Base-by-base conservation (phyloP, 345 rosid genomes). In the Hibiscus trionum region DNA sequence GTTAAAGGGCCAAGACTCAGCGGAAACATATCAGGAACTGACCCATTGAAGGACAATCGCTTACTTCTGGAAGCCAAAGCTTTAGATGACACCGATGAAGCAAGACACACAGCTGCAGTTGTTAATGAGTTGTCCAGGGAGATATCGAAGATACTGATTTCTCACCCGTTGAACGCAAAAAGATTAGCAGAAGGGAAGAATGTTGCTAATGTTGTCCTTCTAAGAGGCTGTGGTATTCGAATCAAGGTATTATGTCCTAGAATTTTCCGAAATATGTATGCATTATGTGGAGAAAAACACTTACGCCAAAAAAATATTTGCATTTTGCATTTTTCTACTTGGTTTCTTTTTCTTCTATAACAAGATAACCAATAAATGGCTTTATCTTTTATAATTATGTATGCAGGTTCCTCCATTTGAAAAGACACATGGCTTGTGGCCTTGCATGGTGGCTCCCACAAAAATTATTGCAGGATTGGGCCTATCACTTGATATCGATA, bases 371-470 rank as follows among this genome's bases (percentile, higher is more conserved):
- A 29, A 52, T 60, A 44, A 61, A 58, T 21, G 55, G 5, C 1
- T 4, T 3, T 29, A 3, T 58, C 44, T 39, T 56, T 63, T 33
- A 46, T 52, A 10, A 26, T 76, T 29, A n/a, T 56, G 15, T 8
- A 69, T 80, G 15, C 76, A 93, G 97, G 96, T 88, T 75, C 93
- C 93, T 50, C 80, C 86, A 64, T 94, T 94, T 72, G 85, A 78
- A 69, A 75, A 84, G 77, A 90, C 88, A 79, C 98, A 92, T 15
- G 91, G 97, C 7, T 78, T 95, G 76, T 80, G 87, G 89, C 91
- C 99, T 3, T 95, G 99, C 85, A 91, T 94, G 98, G 97, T 94
- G 72, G 97, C 97, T 76, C 99, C 99, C 44, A 95, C 99, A 39
- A 95, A 95, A 80, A 95, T 95, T 61, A 92, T 95, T 52, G 97